Evolutionary conservation across 2,329 filamentous ascomycete genomes (phyloP).

Genomic region (Fusarium tupiense): DNA sequence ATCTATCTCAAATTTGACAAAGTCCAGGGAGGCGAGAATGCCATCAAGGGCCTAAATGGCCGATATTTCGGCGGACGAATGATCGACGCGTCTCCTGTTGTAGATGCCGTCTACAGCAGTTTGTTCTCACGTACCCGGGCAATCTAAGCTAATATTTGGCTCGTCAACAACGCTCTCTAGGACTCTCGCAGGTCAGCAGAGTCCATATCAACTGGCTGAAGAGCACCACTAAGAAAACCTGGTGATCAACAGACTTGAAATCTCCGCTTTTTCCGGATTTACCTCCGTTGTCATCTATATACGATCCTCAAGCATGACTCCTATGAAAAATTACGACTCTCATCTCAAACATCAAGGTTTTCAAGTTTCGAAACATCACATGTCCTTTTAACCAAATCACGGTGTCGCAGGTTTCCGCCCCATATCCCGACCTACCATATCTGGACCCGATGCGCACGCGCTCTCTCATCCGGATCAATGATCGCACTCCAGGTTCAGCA

Average conservation of each 20-base stretch:
- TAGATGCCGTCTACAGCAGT: conserved; percentile 98
- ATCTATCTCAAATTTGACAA: conserved; percentile 99
- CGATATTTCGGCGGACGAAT: conserved; percentile 93
- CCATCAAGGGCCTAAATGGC: conserved; percentile 96
- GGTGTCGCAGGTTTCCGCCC: conserved; percentile 42
- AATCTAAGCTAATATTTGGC: conserved; percentile 72
- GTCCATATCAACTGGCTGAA: conserved; percentile 39
- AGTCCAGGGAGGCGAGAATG: conserved; percentile 94
- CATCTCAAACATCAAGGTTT: conserved; percentile 35
- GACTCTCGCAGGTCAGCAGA: conserved; percentile 54
- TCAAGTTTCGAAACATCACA: conserved; percentile 23
- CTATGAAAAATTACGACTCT: conserved; percentile 21
- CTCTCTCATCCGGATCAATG: conserved; percentile 19
- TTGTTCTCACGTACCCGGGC: conserved; percentile 88
- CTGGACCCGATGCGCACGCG: conserved; percentile 21
- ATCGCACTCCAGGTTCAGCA: conserved; percentile 43
- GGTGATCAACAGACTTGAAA: conserved; percentile 44
- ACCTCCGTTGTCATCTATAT: conserved; percentile 3
- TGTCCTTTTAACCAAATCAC: conserved; percentile 41
- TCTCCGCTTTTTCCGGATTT: conserved; percentile 33
- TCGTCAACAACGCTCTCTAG: conserved; percentile 58
- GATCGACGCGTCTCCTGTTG: conserved; percentile 94
- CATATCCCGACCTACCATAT: conserved; percentile 20
- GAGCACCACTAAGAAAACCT: conserved; percentile 42
- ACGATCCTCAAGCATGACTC: conserved; percentile 15